Percentiles rank a stretch among this genome's conserved stretches.
These are phyloP conservation scores for Trypanosoma scelopori DNA, from an alignment of 208 protist species.

Conservation along the genomic window DNA sequence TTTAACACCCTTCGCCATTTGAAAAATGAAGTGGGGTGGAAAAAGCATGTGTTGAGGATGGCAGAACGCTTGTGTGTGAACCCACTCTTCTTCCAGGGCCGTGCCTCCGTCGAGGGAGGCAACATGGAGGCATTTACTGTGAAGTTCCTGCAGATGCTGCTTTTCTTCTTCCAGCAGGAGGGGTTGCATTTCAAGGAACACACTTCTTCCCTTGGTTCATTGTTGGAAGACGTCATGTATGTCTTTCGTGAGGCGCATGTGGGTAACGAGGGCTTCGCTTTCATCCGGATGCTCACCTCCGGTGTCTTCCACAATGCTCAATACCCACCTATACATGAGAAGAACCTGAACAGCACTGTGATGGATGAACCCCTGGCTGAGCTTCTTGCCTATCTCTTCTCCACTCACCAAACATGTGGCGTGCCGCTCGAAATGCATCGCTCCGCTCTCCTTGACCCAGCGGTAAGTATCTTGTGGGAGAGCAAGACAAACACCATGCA, in stretches of 20 bases:
- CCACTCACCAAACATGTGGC: constrained; percentile 64
- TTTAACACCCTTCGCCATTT: constrained; percentile 52
- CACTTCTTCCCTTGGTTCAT: constrained; percentile 77
- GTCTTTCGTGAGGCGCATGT: constrained; percentile 79
- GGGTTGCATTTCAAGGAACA: constrained; percentile 79
- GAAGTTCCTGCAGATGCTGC: constrained; percentile 74
- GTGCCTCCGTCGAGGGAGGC: constrained; percentile 50
- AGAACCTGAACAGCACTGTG: constrained; percentile 39
- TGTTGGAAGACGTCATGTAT: constrained; percentile 77
- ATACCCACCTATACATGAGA: constrained; percentile 37
- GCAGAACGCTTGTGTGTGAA: constrained; percentile 79
- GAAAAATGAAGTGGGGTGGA: constrained; percentile 59
- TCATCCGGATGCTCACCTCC: constrained; percentile 77
- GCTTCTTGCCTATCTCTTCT: constrained; percentile 80
- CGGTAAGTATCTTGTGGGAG: constrained; percentile 61
- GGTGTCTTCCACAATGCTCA: constrained; percentile 59
- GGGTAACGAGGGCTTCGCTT: constrained; percentile 72
- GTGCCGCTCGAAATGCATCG: constrained; percentile 86
- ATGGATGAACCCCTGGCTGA: constrained; percentile 60
- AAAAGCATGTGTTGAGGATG: constrained; percentile 42
- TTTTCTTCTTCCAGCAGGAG: constrained; percentile 74
- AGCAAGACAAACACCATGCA: constrained; percentile 39
- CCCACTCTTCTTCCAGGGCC: constrained; percentile 83
- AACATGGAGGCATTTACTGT: constrained; percentile 82
- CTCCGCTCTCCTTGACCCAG: constrained; percentile 76